Base-by-base conservation (phyloP, 805 yeast genomes). In the Scheffersomyces lignosus region DNA sequence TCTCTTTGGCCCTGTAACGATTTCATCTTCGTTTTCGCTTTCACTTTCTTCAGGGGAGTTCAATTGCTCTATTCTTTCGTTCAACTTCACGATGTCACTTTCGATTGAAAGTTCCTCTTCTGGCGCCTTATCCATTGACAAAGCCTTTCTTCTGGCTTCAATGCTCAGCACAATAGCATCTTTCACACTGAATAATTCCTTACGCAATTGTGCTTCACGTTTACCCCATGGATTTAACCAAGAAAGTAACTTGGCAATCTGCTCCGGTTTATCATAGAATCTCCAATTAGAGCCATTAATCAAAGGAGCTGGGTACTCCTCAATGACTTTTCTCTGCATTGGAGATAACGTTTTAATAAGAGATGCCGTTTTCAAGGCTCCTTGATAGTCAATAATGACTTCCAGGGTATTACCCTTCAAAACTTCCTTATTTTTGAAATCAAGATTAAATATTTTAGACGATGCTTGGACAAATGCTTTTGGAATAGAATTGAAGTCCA, bases 151-250 rank as follows among this genome's bases (percentile, higher is more conserved):
- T 41, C 95, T 71, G 1, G 87, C 74, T 8, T 58, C 65, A 47
- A 86, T 76, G 47, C 88, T 77, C 9, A 70, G 60, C 23, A 56
- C 54, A 16, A 85, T 70, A 13, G 75, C 71, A 8, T 77, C 83
- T 44, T 75, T 73, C 16, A 80, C 70, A 3, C 62, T 58, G 5
- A 62, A 54, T 29, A 87, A 55, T 48, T 85, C 95, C 47, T 81
- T 83, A 27, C 77, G 64, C 31, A 90, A 68, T 25, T 64, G 70
- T 13, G 79, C 71, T 52, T 89, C 97, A 31, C 95, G 65, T 34
- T 64, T 67, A 3, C 96, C 96, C 74, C 82, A 78, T 3, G 77
- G 80, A 47, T 83, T 81, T 33, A 89, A 64, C 87, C 91, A 83
- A n/a, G 61, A 55, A 6, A 81, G 40, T 17, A 90, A 53, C 10